Evolutionary conservation across 371 early-diverging fungal species (phyloP), one percentile per base, ranked within the genome.

Genomic region (Lichtheimia ramosa): DNA sequence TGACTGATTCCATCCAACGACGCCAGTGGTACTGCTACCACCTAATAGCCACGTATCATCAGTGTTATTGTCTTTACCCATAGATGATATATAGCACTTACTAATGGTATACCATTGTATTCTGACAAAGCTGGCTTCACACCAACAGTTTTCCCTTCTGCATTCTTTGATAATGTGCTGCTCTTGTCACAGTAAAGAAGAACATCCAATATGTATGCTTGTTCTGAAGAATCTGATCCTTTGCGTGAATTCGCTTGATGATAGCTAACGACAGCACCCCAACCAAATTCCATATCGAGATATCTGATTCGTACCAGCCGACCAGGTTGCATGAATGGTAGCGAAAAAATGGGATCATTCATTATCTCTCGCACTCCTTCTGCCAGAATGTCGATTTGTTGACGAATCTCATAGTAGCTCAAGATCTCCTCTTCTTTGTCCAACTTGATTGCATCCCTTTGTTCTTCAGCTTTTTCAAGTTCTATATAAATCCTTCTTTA

Each of bases 321-420:
- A 16, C 98, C 98, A 0, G 92, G 81, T 64, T 96, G 94, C 69
- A 97, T 69, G 68, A 91, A 98, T 3, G 92, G 93, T 24, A 95
- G 62, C 24, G 83, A 70, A 63, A 92, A 83, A 0, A 84, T 71
- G 23, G 96, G 96, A 65, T 92, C 92, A 53, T 87, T 86, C 62
- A 96, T 73, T 1, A 94, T 89, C 39, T 82, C 88, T 14, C 89
- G 85, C 13, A 88, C 73, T 28, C 95, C 95, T 21, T 75, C 68
- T 18, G 81, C 69, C 56, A 87, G 86, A 0, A 66, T 50, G 3
- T 86, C 85, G 5, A 94, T 81, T 69, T 95, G 92, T 25, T 82
- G 71, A 15, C 90, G 85, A 51, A 95, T 69, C 23, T 91, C 86
- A 69, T 91, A 92, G 66, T 95, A 95, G 8, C 81, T 80, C 28